phyloP scores from a whole-genome alignment of 2,329 filamentous ascomycete genomes.

The Aureobasidium sp. region DNA sequence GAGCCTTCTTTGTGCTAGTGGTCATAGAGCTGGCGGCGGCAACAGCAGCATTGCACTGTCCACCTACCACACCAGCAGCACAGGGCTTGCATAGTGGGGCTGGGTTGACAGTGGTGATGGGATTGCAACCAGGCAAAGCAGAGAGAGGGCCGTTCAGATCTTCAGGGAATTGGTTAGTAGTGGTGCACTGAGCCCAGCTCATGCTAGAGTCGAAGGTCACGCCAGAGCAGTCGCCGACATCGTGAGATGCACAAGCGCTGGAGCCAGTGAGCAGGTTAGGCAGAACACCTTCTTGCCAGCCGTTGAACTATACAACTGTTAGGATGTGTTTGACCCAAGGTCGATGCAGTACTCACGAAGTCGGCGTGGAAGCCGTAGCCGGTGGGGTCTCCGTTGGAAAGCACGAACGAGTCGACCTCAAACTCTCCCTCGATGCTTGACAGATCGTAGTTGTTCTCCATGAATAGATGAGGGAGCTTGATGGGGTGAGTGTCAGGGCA shows the following conservation, averaged over 20 bases:
- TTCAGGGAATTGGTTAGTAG: conserved; percentile 26
- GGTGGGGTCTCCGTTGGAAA: conserved; percentile 36
- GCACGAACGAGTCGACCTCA: conserved; percentile 48
- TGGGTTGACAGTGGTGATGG: conserved; percentile 40
- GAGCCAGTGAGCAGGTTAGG: conserved; percentile 36
- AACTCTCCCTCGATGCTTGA: conserved; percentile 53
- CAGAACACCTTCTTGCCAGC: conserved; percentile 38
- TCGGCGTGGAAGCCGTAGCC: conserved; percentile 45
- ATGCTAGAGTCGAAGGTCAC: conserved; percentile 34
- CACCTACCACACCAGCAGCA: conserved; percentile 3
- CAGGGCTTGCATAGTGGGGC: conserved; percentile 16
- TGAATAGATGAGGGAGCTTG: conserved; percentile 50
- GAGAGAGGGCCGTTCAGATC: conserved; percentile 35
- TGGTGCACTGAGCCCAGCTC: conserved; percentile 13
- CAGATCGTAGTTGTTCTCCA: conserved; percentile 12
- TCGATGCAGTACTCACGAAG: conserved; percentile 23
- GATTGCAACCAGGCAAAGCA: conserved; percentile 49
- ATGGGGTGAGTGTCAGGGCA: conserved; percentile 46
- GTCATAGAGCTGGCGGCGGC: background rate
- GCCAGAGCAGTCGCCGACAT: conserved; percentile 56
- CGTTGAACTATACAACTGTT: conserved; percentile 27
- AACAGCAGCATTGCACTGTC: background rate
- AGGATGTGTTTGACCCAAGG: background rate
- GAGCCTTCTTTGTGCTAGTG: background rate
- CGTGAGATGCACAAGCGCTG: conserved; percentile 54